A percentile compares a stretch with the other conserved stretches of the same genome.
These are phyloP conservation scores for Knoxia roxburghii DNA, from an alignment of 257 asterid genomes.

Conservation along the genomic window DNA sequence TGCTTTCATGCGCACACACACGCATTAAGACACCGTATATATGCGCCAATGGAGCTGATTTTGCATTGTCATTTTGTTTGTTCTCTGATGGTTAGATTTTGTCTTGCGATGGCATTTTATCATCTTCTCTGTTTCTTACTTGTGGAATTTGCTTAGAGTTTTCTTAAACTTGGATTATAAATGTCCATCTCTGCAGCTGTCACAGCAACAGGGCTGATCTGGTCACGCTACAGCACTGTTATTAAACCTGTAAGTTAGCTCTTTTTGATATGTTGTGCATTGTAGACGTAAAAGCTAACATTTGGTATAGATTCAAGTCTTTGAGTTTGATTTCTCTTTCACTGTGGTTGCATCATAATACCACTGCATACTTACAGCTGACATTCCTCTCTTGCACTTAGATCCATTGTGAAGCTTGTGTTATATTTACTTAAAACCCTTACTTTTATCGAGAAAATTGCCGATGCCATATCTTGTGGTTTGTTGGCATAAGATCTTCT, in stretches of 20 bases:
- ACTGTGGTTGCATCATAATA: background rate
- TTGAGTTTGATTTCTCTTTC: background rate
- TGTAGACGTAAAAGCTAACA: background rate
- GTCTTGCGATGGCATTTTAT: background rate
- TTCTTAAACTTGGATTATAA: background rate
- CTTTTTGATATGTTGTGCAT: background rate
- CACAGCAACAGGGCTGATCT: constrained; percentile 23
- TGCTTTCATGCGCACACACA: background rate
- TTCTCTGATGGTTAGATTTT: background rate
- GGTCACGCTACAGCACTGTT: constrained; percentile 21
- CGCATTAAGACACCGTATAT: too few species aligned
- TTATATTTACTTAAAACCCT: background rate
- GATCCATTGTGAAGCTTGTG: background rate
- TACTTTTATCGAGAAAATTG: background rate
- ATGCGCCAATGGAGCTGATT: background rate
- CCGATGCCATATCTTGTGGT: background rate
- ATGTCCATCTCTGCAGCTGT: constrained; percentile 22
- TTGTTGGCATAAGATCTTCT: background rate
- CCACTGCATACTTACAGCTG: background rate
- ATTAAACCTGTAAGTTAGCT: constrained; percentile 17
- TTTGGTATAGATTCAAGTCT: background rate
- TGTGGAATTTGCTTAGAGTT: background rate
- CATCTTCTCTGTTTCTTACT: background rate
- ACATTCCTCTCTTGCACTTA: background rate
- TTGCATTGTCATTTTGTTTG: background rate